These are phyloP conservation scores for Pichia sp. DNA, from an alignment of 1,139 yeast species.

Conservation along the genomic window DNA sequence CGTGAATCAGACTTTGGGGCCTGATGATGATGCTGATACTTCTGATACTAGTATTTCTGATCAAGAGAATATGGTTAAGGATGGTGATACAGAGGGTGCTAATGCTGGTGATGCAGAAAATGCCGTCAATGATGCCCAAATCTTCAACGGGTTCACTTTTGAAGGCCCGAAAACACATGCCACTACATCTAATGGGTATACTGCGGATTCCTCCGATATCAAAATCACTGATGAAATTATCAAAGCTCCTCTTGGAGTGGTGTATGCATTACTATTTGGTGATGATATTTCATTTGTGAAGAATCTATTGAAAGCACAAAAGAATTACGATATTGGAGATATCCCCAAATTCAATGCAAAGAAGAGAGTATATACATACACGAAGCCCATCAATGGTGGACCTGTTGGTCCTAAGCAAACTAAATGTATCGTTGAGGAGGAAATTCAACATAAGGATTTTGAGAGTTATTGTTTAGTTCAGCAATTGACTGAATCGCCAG, in stretches of 20 bases:
- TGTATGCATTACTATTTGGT: constrained; percentile 67
- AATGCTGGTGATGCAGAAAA: background rate
- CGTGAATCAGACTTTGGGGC: background rate
- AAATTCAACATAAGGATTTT: constrained; percentile 55
- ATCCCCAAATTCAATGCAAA: constrained; percentile 43
- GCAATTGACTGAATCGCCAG: constrained; percentile 76
- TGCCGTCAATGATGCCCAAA: constrained; percentile 35
- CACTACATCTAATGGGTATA: constrained; percentile 45
- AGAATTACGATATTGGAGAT: constrained; percentile 60
- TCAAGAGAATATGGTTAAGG: constrained; percentile 31
- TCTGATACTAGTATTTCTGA: constrained; percentile 23
- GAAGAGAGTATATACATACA: constrained; percentile 59
- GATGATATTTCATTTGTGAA: constrained; percentile 54
- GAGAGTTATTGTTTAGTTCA: constrained; percentile 50
- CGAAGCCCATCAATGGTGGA: constrained; percentile 73
- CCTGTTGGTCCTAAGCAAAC: constrained; percentile 96
- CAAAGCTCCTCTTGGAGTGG: constrained; percentile 79
- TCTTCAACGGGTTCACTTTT: constrained; percentile 30
- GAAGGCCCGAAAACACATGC: constrained; percentile 53
- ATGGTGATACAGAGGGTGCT: constrained; percentile 20
- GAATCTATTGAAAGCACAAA: constrained; percentile 55
- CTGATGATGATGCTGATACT: constrained; percentile 4
- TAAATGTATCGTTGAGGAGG: constrained; percentile 70
- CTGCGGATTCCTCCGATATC: constrained; percentile 52
- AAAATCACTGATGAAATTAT: constrained; percentile 50